Conservation (phyloP, 495 filamentous ascomycete species). For the Margaritispora aquatica region DNA sequence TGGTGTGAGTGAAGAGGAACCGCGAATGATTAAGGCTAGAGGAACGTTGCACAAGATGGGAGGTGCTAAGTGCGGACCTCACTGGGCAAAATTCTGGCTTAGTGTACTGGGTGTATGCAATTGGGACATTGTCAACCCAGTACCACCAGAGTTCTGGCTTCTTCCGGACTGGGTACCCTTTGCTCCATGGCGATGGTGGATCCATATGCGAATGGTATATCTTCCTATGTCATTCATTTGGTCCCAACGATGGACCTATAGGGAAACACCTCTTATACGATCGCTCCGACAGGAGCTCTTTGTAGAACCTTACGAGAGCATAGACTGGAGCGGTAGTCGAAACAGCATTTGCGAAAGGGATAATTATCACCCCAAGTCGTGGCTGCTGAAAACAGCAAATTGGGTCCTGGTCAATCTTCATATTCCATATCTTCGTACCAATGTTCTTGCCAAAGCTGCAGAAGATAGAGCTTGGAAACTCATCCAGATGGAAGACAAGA, state of each 20-base stretch:
- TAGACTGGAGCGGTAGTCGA: slow-evolving; percentile 69
- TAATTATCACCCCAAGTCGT: slow-evolving; percentile 91
- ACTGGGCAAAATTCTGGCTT: slow-evolving; percentile 96
- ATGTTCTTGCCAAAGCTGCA: slow-evolving; percentile 51
- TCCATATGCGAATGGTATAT: slow-evolving; percentile 91
- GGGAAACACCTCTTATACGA: slow-evolving; percentile 62
- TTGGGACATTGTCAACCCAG: slow-evolving; percentile 91
- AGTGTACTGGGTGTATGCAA: slow-evolving; percentile 73
- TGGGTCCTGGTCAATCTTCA: slow-evolving; percentile 70
- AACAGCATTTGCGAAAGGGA: slow-evolving; percentile 76
- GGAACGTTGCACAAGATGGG: slow-evolving; percentile 78
- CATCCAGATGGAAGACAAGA: slow-evolving; percentile 83
- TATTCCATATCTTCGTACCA: slow-evolving; percentile 63
- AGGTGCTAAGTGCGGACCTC: slow-evolving; percentile 76
- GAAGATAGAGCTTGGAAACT: slow-evolving; percentile 68
- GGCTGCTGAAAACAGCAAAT: slow-evolving; percentile 70
- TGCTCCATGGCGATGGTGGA: slow-evolving; percentile 97
- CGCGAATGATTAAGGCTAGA: slow-evolving; percentile 80
- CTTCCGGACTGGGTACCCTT: slow-evolving; percentile 94
- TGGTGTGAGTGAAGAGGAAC: slow-evolving; percentile 84
- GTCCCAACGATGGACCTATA: slow-evolving; percentile 68
- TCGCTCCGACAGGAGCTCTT: slow-evolving; percentile 80
- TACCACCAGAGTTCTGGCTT: slow-evolving; percentile 91
- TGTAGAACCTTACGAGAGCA: slow-evolving; percentile 67
- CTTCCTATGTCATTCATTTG: slow-evolving; percentile 87